Evolutionary conservation across 306 rosid genomes (phyloP), one percentile per base, ranked within the genome.

Genomic region (Alnus glutinosa): DNA sequence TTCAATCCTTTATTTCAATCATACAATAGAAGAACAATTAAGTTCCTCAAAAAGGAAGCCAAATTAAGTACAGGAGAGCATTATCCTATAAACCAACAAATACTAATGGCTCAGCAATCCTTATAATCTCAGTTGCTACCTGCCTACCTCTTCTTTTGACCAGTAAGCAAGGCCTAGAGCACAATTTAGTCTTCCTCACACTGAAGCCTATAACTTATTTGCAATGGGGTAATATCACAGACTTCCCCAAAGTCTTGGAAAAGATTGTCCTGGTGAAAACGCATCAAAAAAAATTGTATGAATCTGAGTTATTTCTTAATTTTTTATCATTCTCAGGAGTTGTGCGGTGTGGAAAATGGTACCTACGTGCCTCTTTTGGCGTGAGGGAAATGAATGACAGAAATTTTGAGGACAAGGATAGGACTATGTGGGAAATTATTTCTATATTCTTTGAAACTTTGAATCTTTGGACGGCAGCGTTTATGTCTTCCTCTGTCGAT

Each of bases 131-230:
- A 5, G 46, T 42, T 42, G 46, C 37, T 34, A 34, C 16, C 28
- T 23, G 28, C 28, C 13, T 58, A n/a, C 64, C 64, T 58, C 64
- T 58, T 58, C 64, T 61, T 61, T 61, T 61, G 39, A 61, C 68
- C 68, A 30, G 8, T 5, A 5, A 30, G 4, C 18, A 3, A 57
- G 63, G 3, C n/a, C 1, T 62, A 9, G 9, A 42, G 51, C 7
- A 36, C 14, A 42, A 18, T 16, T 42, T 18, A 42, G 72, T 42
- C 50, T 67, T 16, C 51, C 49, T 67, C 30, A 67, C 15, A 18
- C 32, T 39, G 72, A 42, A 18, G 66, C 37, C 62, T 59, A 28
- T 28, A 10, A 28, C 66, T 7, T 59, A 59, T 10, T 19, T 28
- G 66, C 6, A 28, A 28, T 28, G 34, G 66, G 66, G 10, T 28